Base-by-base conservation (phyloP, 2,329 filamentous ascomycete genomes). In the Cordyceps militaris region DNA sequence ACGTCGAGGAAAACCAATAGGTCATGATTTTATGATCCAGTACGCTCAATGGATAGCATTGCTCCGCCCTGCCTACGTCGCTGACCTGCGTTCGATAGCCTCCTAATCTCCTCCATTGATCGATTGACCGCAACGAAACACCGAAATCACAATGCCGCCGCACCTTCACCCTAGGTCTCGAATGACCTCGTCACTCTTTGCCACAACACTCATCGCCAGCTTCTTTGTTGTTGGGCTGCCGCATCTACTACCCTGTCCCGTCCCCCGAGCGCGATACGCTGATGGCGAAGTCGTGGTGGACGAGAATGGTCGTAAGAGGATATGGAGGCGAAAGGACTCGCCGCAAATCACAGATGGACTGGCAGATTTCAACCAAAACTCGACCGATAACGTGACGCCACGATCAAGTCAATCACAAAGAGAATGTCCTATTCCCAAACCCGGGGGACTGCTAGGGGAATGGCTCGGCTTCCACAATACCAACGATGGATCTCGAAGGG, bases 401-500 rank as follows among this genome's bases (percentile, higher is more conserved):
- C 63, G 78, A 70, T 77, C 75, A 56, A 67, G 73, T 47, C 79
- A 34, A 26, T 52, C 56, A 13, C 49, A 79, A 67, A 81, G 90
- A 66, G 90, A 95, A 69, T 99, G 94, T 69, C 94, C 94, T 0
- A 85, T 99, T 13, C 94, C 94, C 5, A 97, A 97, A 73, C 93
- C 94, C 0, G 80, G 84, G 32, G 92, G 91, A 3, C 74, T 91
- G 34, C 74, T 96, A 47, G 89, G 89, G 13, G 82, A 88, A 67
- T 77, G 93, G 64, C 73, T 94, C 61, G 90, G 89, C 0, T 88
- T 93, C 68, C 80, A 79, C 63, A 76, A 70, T 60, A 59, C 59
- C 42, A 66, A 64, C 21, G 63, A 65, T n/a, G 63, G 56, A 21
- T 57, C 60, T 46, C 61, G 60, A 55, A 65, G 57, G 48, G 57